Evolutionary conservation across 2,329 filamentous ascomycete genomes (phyloP).

Genomic region (Phyllosticta citrichinensis): DNA sequence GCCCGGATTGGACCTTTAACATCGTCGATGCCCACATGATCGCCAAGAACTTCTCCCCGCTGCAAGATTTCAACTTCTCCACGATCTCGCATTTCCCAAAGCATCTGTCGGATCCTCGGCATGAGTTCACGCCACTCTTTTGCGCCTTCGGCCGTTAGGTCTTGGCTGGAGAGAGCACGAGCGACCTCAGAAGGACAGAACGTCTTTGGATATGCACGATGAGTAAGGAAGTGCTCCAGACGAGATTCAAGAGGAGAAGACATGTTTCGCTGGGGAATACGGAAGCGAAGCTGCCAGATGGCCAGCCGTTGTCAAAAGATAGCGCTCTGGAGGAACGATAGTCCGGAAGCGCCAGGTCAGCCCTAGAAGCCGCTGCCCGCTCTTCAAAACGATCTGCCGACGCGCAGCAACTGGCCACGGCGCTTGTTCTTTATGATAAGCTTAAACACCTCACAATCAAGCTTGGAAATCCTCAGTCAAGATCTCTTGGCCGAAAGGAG

Average conservation of each 20-base stretch:
- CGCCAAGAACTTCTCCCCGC: slow-evolving; percentile 32
- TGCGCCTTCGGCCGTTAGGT: slow-evolving; percentile 24
- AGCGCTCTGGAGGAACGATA: neutral
- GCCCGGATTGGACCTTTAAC: slow-evolving; percentile 40
- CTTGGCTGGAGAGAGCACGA: slow-evolving; percentile 31
- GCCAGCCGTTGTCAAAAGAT: neutral
- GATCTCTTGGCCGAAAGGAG: neutral
- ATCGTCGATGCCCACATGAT: slow-evolving; percentile 24
- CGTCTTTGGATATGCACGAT: slow-evolving; percentile 36
- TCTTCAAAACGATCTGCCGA: neutral
- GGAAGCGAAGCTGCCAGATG: neutral
- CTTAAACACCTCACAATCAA: neutral
- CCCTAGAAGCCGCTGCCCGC: neutral
- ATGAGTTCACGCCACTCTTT: slow-evolving; percentile 39
- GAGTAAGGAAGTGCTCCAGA: slow-evolving; percentile 20
- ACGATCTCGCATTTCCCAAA: slow-evolving; percentile 32
- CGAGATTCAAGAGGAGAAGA: slow-evolving; percentile 14
- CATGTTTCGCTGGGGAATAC: neutral
- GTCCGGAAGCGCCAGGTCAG: neutral
- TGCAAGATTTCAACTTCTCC: slow-evolving; percentile 41
- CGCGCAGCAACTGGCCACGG: neutral
- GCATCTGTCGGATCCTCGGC: slow-evolving; percentile 31
- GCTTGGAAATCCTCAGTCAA: neutral
- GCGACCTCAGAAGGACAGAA: slow-evolving; percentile 45
- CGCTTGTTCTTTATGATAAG: neutral